phyloP scores from a whole-genome alignment of 106 monocot species.

The Chionographis japonica region DNA sequence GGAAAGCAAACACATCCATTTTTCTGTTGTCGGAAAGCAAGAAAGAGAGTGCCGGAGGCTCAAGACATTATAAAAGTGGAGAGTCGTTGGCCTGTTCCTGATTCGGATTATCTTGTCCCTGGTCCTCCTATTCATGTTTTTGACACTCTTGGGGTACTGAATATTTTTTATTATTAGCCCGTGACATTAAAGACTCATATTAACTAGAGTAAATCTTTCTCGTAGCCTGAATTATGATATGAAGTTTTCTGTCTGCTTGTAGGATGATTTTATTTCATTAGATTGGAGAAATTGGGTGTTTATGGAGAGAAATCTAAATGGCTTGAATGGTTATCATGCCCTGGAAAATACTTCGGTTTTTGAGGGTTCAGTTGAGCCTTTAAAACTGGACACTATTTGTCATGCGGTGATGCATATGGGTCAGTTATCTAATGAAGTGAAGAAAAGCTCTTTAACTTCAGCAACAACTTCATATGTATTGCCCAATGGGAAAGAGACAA shows the following conservation, averaged over 20 bases:
- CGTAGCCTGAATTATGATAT: not conserved
- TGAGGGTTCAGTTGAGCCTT: slow-evolving; percentile 32
- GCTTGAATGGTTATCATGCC: slow-evolving; percentile 10
- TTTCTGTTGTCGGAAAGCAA: slow-evolving; percentile 46
- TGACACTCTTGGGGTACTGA: slow-evolving; percentile 44
- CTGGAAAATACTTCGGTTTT: slow-evolving; percentile 23
- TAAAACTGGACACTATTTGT: slow-evolving; percentile 36
- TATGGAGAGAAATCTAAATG: slow-evolving; percentile 16
- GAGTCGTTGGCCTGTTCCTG: slow-evolving; percentile 14
- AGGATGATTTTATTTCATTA: slow-evolving; percentile 40
- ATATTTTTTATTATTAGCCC: not conserved
- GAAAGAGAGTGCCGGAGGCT: slow-evolving; percentile 26
- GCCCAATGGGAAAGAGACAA: slow-evolving; percentile 3
- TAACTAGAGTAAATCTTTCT: no score
- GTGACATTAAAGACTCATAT: no score
- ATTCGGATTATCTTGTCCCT: slow-evolving; percentile 17
- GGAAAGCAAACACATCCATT: slow-evolving; percentile 86
- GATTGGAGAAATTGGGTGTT: slow-evolving; percentile 82
- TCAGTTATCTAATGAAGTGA: slow-evolving; percentile 19
- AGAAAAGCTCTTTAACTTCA: slow-evolving; percentile 1
- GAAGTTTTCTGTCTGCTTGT: slow-evolving; percentile 12
- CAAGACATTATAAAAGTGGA: slow-evolving; percentile 18
- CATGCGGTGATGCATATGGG: slow-evolving; percentile 2
- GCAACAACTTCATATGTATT: slow-evolving; percentile 3
- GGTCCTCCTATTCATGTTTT: slow-evolving; percentile 72